These are phyloP conservation scores for Yamadazyma scolyti DNA, from an alignment of 805 yeast genomes.

Conservation along the genomic window DNA sequence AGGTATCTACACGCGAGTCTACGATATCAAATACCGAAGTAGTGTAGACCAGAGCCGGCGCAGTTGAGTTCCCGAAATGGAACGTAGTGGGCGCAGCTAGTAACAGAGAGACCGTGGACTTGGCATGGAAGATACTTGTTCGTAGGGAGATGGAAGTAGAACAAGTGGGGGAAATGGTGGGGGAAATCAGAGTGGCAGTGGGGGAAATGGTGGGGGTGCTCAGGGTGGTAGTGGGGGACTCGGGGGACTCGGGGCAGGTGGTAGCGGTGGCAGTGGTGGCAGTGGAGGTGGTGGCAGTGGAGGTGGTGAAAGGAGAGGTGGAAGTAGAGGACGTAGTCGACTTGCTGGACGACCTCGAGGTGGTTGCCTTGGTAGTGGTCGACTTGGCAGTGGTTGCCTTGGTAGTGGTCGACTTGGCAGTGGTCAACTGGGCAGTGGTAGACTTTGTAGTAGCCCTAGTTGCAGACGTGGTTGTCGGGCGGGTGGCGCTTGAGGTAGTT, in stretches of 20 bases:
- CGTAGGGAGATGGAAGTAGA: slow-evolving; percentile 4
- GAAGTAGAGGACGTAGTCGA: background rate
- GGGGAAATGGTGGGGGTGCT: slow-evolving; percentile 2
- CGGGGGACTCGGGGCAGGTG: slow-evolving; percentile 3
- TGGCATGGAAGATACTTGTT: slow-evolving; percentile 4
- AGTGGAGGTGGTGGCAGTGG: slow-evolving; percentile 3
- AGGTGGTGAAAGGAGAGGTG: slow-evolving; percentile 1
- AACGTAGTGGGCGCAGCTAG: slow-evolving; percentile 2
- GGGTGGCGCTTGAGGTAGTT: slow-evolving; percentile 1
- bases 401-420: slow-evolving; percentile 3
- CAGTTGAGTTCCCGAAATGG: slow-evolving; percentile 4
- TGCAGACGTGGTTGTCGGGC: slow-evolving; percentile 6
- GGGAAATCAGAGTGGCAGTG: slow-evolving; percentile 1
- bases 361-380: slow-evolving; percentile 1
- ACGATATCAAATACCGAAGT: slow-evolving; percentile 1
- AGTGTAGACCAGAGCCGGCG: slow-evolving; percentile 1
- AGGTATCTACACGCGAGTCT: slow-evolving; percentile 1
- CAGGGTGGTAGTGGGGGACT: slow-evolving; percentile 2
- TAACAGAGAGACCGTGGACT: slow-evolving; percentile 2
- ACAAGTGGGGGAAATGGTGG: background rate
- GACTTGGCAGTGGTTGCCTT: slow-evolving; percentile 2
- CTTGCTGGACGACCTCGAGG: background rate
- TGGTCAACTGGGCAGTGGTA: no score
- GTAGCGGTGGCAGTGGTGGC: slow-evolving; percentile 2
- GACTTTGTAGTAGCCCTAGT: slow-evolving; percentile 1